Conservation (phyloP, 805 yeast species). For the Myxozyma monticola region DNA sequence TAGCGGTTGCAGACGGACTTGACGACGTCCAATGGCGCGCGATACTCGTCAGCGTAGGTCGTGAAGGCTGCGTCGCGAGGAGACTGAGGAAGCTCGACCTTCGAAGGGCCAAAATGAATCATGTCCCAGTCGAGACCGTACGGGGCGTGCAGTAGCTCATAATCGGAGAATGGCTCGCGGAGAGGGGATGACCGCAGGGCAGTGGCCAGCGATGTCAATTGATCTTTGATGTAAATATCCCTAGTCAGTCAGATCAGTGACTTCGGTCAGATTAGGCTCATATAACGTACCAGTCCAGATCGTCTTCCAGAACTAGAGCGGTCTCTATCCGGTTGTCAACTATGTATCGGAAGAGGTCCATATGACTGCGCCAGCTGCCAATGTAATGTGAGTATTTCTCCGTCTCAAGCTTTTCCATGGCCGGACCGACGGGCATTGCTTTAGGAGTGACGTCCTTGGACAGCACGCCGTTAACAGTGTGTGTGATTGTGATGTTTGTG, state of each 20-base stretch:
- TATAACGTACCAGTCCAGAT: slow-evolving; percentile 8
- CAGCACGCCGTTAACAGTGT: slow-evolving; percentile 8
- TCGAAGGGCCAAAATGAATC: slow-evolving; percentile 6
- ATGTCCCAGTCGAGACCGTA: slow-evolving; percentile 22
- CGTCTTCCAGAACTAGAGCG: slow-evolving; percentile 16
- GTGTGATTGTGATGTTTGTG: slow-evolving; percentile 3
- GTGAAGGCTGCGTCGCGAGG: slow-evolving; percentile 4
- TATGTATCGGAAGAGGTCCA: slow-evolving; percentile 11
- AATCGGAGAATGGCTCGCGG: slow-evolving; percentile 8
- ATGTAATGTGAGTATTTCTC: slow-evolving; percentile 2
- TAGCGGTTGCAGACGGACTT: slow-evolving; percentile 1
- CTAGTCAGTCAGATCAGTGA: not conserved
- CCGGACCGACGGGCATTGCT: slow-evolving; percentile 11
- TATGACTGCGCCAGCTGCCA: slow-evolving; percentile 22
- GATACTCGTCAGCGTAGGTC: slow-evolving; percentile 1
- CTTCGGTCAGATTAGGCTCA: not conserved
- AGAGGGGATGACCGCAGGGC: slow-evolving; percentile 8
- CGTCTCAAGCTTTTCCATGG: not conserved
- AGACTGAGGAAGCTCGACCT: slow-evolving; percentile 1
- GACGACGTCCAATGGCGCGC: slow-evolving; percentile 4
- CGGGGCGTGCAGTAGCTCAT: slow-evolving; percentile 10
- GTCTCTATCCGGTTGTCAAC: slow-evolving; percentile 15
- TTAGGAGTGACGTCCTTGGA: slow-evolving; percentile 7
- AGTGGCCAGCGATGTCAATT: slow-evolving; percentile 3
- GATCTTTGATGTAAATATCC: slow-evolving; percentile 8